Percentiles rank a stretch among this genome's conserved stretches.
Conservation (phyloP, 345 rosid species). For the Dovyalis caffra region DNA sequence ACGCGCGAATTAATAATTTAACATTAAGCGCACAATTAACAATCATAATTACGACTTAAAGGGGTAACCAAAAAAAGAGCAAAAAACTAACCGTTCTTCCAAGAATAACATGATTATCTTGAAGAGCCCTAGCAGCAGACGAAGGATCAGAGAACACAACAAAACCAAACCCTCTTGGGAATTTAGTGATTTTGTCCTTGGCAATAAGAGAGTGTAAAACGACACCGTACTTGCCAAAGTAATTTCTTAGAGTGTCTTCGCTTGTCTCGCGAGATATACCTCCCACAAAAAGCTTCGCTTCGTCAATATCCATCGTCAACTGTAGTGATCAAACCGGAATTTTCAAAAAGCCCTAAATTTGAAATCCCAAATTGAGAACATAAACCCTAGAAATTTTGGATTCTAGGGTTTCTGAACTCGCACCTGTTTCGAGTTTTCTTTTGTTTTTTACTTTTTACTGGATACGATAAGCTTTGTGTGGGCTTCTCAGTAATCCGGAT, state of each 20-base stretch:
- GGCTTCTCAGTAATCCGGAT: neutral
- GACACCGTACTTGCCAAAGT: conserved; percentile 67
- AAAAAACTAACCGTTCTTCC: conserved; percentile 65
- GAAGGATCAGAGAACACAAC: conserved; percentile 55
- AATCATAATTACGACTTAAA: neutral
- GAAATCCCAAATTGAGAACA: conserved; percentile 11
- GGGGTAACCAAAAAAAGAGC: neutral
- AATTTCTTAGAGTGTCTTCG: conserved; percentile 49
- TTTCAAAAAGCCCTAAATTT: conserved; percentile 4
- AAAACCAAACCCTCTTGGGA: conserved; percentile 69
- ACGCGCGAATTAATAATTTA: neutral
- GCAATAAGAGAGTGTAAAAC: conserved; percentile 53
- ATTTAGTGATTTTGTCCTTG: conserved; percentile 42
- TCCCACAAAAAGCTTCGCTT: conserved; percentile 64
- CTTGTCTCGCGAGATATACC: conserved; percentile 60
- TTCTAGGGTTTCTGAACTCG: conserved; percentile 10
- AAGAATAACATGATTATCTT: conserved; percentile 53
- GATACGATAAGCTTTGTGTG: neutral
- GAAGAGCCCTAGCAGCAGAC: conserved; percentile 55
- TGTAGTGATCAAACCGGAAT: conserved; percentile 3
- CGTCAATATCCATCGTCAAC: conserved; percentile 48
- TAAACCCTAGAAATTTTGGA: conserved; percentile 26
- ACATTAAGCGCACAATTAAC: neutral
- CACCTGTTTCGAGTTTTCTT: neutral
- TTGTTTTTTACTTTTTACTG: neutral